Evolutionary conservation across 345 rosid species (phyloP), one percentile per base, ranked within the genome.

Genomic region (Crucihimalaya himalaica): DNA sequence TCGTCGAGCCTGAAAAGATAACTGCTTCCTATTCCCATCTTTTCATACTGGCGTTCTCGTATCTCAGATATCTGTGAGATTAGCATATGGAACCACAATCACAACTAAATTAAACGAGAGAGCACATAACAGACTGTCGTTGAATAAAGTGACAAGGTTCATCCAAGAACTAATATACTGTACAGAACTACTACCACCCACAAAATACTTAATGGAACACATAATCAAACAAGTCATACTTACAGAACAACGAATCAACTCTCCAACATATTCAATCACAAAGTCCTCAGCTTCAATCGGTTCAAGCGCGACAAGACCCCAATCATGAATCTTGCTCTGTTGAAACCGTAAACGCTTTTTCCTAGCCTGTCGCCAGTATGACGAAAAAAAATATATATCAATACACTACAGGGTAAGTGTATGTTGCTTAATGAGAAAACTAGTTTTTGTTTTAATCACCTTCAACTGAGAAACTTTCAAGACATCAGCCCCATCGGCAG

Each of bases 11-110:
- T 88, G 73, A 96, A 96, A 14, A 96, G 99, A 79, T 96, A 96
- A 77, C 99, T 96, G 88, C 99, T 92, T 59, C 98, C 99, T 73
- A 96, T 96, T 79, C 98, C 99, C 91, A 86, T 96, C 88, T 88
- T 96, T 86, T 96, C 99, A n/a, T 96, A 96, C 40, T 84, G 86
- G 40, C 66, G 77, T 70, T 96, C 97, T 8, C 99, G 98, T 73
- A 96, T 92, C 79, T 96, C 98, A 76, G 99, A 96, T 84, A 96
- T 87, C 99, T 96, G 90, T 39, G 48, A 47, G 73, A 62, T 72
- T 45, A 54, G 32, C 47, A 81, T 23, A 65, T 27, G 20, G 54
- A 73, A 71, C 34, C 48, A 55, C 32, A 48, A n/a, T 65, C 66
- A 71, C 56, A 5, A 73, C 25, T 46, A 14, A 29, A 61, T 5